Evolutionary conservation across 306 rosid species (phyloP).

Genomic region (Lablab purpureus): DNA sequence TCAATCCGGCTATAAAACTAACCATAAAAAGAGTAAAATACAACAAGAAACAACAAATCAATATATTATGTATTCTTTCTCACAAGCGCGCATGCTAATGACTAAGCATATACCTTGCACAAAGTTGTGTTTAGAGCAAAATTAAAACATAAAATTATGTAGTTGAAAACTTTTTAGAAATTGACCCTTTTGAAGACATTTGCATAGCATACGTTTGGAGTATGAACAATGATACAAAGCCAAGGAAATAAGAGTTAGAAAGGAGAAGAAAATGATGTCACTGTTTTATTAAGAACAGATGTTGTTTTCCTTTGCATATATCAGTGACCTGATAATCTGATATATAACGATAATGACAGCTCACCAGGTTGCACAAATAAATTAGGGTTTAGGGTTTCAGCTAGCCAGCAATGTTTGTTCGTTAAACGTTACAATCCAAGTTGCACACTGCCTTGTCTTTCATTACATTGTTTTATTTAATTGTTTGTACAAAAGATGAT

Average conservation of each 20-base stretch:
- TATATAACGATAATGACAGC: neutral
- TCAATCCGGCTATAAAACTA: too few species aligned
- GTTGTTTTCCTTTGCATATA: constrained; percentile 21
- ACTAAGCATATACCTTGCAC: too few species aligned
- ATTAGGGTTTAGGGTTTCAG: neutral
- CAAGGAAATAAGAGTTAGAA: neutral
- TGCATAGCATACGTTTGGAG: neutral
- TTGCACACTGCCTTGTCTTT: neutral
- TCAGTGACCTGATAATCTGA: neutral
- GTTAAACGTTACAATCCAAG: constrained; percentile 11
- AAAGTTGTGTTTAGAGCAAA: too few species aligned
- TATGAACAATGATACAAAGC: constrained; percentile 3
- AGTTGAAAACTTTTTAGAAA: too few species aligned
- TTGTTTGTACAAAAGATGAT: constrained; percentile 11
- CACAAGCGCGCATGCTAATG: too few species aligned
- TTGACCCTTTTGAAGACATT: neutral
- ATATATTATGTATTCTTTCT: too few species aligned
- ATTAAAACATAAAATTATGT: too few species aligned
- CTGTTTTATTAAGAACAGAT: neutral
- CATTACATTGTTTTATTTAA: neutral
- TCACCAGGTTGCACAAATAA: constrained; percentile 25
- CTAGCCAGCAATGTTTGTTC: neutral
- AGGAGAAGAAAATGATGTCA: constrained; percentile 35
- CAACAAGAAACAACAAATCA: too few species aligned
- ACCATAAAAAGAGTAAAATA: too few species aligned